Conservation (phyloP, 345 rosid species). For the Eucalyptus dawsonii region DNA sequence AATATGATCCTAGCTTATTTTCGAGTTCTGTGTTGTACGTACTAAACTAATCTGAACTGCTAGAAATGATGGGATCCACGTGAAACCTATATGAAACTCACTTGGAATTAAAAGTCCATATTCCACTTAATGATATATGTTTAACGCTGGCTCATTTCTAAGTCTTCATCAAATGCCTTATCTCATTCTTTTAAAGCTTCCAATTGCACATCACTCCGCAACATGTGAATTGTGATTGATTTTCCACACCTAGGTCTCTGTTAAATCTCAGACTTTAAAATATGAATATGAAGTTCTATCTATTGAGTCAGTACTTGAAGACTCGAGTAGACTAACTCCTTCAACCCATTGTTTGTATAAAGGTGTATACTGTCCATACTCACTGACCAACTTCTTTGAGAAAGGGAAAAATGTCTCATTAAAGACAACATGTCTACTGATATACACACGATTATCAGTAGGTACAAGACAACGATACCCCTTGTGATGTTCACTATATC, state of each 20-base stretch:
- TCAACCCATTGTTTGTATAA: too few relatives aligned
- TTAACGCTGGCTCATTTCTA: fast-evolving
- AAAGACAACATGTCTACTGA: too few relatives aligned
- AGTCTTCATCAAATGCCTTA: neutral
- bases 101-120: neutral
- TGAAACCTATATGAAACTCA: neutral
- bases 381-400: too few relatives aligned
- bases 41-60: fast-evolving
- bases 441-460: too few relatives aligned
- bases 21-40: too few relatives aligned
- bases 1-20: too few relatives aligned
- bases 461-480: too few relatives aligned
- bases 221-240: neutral
- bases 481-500: too few relatives aligned
- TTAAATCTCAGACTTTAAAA: neutral
- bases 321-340: too few relatives aligned
- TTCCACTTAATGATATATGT: neutral
- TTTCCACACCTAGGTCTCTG: neutral
- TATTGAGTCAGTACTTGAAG: too few relatives aligned
- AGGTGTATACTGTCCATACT: too few relatives aligned
- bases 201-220: fast-evolving
- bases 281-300: neutral
- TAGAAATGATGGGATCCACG: fast-evolving
- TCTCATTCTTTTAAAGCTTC: neutral
- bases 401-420: too few relatives aligned